Evolutionary conservation across 345 rosid genomes (phyloP).

Genomic region (Populus simonii): DNA sequence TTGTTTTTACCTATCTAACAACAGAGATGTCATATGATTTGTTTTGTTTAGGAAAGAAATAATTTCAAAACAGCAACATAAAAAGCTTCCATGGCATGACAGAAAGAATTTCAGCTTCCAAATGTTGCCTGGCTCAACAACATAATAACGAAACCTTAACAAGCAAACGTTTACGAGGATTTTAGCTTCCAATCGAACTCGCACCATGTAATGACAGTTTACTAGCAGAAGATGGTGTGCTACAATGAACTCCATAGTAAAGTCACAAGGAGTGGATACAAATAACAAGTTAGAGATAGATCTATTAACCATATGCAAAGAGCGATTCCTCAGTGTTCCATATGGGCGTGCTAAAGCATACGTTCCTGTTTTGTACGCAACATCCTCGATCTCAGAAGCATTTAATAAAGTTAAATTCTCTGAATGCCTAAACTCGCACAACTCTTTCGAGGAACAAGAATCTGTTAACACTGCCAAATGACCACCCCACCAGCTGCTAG

Average conservation of each 20-base stretch:
- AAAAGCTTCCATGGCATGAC: no score
- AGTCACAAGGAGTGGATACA: neutral
- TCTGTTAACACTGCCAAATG: conserved; percentile 64
- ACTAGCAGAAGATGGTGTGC: no score
- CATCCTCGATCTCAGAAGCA: conserved; percentile 77
- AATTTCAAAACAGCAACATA: no score
- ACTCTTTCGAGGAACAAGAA: conserved; percentile 87
- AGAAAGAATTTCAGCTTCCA: neutral
- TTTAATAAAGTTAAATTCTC: conserved; percentile 62
- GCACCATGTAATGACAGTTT: neutral
- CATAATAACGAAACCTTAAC: neutral
- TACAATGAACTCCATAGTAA: neutral
- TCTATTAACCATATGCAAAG: neutral
- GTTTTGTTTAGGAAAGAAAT: no score
- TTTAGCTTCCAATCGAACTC: neutral
- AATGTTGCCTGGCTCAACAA: neutral
- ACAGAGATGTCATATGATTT: no score
- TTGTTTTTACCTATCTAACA: no score
- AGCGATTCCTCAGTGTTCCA: conserved; percentile 66
- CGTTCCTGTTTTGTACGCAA: conserved; percentile 76
- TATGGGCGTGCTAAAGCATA: conserved; percentile 95
- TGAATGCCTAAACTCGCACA: conserved; percentile 38
- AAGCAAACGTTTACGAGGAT: neutral
- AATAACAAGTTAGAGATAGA: neutral
- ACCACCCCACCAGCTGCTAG: conserved; percentile 85